phyloP scores from a whole-genome alignment of 2,329 filamentous ascomycete species.

The Colletotrichum nymphaeae region DNA sequence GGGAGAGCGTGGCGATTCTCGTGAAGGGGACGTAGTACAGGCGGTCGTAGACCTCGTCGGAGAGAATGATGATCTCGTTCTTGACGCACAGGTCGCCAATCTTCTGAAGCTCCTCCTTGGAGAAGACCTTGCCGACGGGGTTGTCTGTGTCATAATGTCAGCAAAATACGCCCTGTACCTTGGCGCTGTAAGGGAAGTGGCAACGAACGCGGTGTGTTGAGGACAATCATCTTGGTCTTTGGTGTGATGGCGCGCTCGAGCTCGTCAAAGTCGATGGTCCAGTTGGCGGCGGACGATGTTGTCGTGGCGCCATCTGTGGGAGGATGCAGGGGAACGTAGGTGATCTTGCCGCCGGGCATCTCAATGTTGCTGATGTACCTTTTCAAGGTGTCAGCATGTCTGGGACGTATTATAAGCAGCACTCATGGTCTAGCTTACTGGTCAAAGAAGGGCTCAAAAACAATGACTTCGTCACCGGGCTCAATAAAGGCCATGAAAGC shows the following conservation, averaged over 20 bases:
- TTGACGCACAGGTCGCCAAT: constrained; percentile 93
- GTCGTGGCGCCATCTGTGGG: constrained; percentile 81
- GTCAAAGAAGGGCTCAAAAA: constrained; percentile 99
- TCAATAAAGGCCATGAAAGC: constrained; percentile 99
- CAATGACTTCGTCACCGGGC: constrained; percentile 92
- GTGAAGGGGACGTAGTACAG: constrained; percentile 97
- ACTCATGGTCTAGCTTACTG: constrained; percentile 65
- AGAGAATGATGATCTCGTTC: constrained; percentile 93
- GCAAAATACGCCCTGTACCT: neutral
- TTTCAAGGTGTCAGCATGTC: constrained; percentile 14
- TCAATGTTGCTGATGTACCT: constrained; percentile 97
- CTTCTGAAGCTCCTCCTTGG: constrained; percentile 81
- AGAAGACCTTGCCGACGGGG: constrained; percentile 96
- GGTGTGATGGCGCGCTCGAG: constrained; percentile 84
- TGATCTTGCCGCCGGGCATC: constrained; percentile 95
- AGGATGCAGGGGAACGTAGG: constrained; percentile 95
- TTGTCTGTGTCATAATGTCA: constrained; percentile 70
- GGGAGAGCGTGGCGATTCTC: constrained; percentile 88
- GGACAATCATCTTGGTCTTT: constrained; percentile 95
- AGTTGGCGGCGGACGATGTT: constrained; percentile 88
- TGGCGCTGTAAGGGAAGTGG: neutral
- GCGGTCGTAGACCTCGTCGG: constrained; percentile 93
- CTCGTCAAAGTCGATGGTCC: constrained; percentile 87
- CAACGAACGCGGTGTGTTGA: constrained; percentile 75
- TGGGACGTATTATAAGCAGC: neutral